These are phyloP conservation scores for Mortierella claussenii DNA, from an alignment of 192 early-diverging fungal genomes.

Conservation along the genomic window DNA sequence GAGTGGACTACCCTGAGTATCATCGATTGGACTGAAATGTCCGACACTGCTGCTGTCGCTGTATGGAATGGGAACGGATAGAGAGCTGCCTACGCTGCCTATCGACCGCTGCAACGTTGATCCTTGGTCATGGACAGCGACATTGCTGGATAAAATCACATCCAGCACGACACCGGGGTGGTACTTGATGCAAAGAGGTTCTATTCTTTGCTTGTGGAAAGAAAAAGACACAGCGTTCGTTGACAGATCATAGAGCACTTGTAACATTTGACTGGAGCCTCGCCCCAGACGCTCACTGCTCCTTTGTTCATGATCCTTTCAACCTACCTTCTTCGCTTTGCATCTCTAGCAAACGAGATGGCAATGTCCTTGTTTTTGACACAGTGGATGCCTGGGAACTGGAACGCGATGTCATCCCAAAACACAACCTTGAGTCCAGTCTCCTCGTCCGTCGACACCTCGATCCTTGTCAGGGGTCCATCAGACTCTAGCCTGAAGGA, in stretches of 20 bases:
- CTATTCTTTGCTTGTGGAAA: slow-evolving; percentile 12
- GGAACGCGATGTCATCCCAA: slow-evolving; percentile 24
- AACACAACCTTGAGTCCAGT: slow-evolving; percentile 13
- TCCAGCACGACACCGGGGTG: slow-evolving; percentile 19
- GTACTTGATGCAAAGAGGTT: slow-evolving; percentile 27
- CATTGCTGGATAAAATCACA: slow-evolving; percentile 4
- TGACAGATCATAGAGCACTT: no score
- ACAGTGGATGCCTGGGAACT: slow-evolving; percentile 15
- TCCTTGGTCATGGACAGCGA: neutral
- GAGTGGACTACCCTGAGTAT: neutral
- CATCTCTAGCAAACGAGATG: slow-evolving; percentile 4
- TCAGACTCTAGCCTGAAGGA: slow-evolving; percentile 3
- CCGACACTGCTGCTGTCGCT: neutral
- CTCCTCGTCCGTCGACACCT: slow-evolving; percentile 7
- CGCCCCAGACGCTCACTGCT: neutral
- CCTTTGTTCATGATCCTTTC: neutral
- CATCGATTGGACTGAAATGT: neutral
- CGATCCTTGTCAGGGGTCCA: slow-evolving; percentile 4
- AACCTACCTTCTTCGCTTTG: slow-evolving; percentile 8
- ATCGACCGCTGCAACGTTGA: neutral
- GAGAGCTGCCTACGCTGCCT: neutral
- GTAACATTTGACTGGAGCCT: no score
- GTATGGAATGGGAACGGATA: neutral
- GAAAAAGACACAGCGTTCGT: no score
- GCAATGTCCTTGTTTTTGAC: slow-evolving; percentile 14